Percentiles rank a stretch among this genome's conserved stretches.
These are phyloP conservation scores for Epichloe baconii DNA, from an alignment of 2,329 filamentous ascomycete genomes.

Conservation along the genomic window DNA sequence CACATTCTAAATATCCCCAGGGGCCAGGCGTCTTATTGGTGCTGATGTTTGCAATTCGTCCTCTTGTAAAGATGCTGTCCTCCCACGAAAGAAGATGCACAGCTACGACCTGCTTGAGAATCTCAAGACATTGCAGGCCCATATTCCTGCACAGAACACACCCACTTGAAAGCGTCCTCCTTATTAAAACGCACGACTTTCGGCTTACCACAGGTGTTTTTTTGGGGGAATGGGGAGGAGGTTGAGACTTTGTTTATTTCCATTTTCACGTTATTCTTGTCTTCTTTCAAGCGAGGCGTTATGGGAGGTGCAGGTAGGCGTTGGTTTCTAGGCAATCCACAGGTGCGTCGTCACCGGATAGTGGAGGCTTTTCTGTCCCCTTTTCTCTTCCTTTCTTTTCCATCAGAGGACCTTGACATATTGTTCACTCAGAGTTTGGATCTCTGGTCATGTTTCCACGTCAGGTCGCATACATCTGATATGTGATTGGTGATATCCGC, in stretches of 20 bases:
- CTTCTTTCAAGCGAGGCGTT: background rate
- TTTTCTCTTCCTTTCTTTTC: background rate
- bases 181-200: background rate
- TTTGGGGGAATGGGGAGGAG: too few relatives aligned
- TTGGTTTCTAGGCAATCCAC: background rate
- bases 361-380: background rate
- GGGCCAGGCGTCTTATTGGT: background rate
- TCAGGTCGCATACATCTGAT: too few relatives aligned
- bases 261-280: background rate
- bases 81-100: too few relatives aligned
- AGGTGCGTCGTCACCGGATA: background rate
- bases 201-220: background rate
- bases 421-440: background rate
- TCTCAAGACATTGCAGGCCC: too few relatives aligned
- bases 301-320: background rate
- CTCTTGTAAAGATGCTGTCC: too few relatives aligned
- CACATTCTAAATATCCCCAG: conserved; percentile 38
- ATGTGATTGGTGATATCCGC: background rate
- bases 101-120: too few relatives aligned
- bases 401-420: background rate
- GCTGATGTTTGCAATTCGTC: too few relatives aligned
- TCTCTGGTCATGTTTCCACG: background rate
- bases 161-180: background rate
- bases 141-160: too few relatives aligned
- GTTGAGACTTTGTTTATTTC: background rate